phyloP scores from a whole-genome alignment of 176 grass and related monocot species.

The Triticum turgidum region DNA sequence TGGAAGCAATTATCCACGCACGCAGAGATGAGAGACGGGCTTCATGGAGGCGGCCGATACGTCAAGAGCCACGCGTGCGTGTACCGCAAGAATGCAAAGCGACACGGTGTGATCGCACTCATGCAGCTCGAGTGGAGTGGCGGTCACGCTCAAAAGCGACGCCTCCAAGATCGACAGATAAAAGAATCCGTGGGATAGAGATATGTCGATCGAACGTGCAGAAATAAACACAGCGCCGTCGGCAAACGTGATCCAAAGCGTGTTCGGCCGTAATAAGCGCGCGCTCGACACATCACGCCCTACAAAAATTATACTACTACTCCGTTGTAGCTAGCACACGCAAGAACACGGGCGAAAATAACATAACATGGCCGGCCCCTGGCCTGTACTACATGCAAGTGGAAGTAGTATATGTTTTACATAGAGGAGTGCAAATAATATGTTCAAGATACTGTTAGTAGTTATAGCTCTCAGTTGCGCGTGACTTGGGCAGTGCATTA shows the following conservation, averaged over 20 bases:
- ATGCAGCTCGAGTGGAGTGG: constrained; percentile 1
- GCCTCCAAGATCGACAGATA: constrained; percentile 7
- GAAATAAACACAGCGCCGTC: constrained; percentile 18
- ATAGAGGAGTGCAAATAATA: neutral
- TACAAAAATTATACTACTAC: neutral
- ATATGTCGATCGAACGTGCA: constrained; percentile 3
- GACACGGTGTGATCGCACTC: constrained; percentile 43
- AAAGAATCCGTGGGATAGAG: neutral
- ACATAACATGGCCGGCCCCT: neutral
- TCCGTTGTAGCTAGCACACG: neutral
- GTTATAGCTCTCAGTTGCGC: neutral
- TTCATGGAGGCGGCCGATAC: neutral
- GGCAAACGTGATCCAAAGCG: constrained; percentile 44
- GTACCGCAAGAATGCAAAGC: constrained; percentile 31
- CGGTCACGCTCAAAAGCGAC: constrained; percentile 39
- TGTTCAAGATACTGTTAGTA: neutral
- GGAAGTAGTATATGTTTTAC: neutral
- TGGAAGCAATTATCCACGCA: neutral
- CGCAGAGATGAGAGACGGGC: too few species aligned
- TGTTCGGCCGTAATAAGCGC: constrained; percentile 19
- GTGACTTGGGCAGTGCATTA: neutral
- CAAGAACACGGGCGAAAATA: neutral
- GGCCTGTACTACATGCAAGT: neutral
- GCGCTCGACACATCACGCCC: constrained; percentile 37
- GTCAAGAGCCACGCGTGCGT: constrained; percentile 29